A percentile compares a stretch with the other conserved stretches of the same genome.
Evolutionary conservation across 2,329 filamentous ascomycete genomes (phyloP).

Genomic region (Colletotrichum limetticola): DNA sequence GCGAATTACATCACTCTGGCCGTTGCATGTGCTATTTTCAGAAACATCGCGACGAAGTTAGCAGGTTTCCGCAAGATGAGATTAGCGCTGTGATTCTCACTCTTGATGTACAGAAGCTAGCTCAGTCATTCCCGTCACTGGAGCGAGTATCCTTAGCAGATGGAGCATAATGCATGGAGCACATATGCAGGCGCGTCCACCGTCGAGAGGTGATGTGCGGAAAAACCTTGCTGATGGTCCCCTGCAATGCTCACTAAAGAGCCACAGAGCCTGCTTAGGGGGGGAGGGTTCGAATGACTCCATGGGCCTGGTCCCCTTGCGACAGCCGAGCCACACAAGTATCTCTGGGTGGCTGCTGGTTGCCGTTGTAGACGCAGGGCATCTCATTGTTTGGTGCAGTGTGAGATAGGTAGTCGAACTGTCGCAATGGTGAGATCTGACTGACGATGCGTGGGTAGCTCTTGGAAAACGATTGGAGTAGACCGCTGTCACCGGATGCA

Average conservation of each 20-base stretch:
- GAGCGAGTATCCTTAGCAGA: background rate
- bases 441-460: background rate
- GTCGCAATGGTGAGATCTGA: conserved; percentile 9
- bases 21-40: background rate
- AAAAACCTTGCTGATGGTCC: background rate
- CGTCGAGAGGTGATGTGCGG: background rate
- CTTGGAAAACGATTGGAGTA: background rate
- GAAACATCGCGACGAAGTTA: background rate
- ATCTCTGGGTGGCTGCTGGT: background rate
- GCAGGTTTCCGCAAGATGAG: background rate
- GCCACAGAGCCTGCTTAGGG: conserved; percentile 2
- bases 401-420: background rate
- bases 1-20: background rate
- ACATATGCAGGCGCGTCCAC: background rate
- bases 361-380: background rate
- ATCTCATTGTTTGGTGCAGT: background rate
- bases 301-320: background rate
- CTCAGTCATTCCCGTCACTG: background rate
- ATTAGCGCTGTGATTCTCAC: too few species aligned
- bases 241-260: background rate
- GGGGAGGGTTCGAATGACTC: background rate
- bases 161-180: background rate
- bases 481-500: background rate
- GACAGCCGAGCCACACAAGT: background rate
- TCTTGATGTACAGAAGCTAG: background rate